These are phyloP conservation scores for Cenococcum geophilum DNA, from an alignment of 495 filamentous ascomycete species.

Conservation along the genomic window DNA sequence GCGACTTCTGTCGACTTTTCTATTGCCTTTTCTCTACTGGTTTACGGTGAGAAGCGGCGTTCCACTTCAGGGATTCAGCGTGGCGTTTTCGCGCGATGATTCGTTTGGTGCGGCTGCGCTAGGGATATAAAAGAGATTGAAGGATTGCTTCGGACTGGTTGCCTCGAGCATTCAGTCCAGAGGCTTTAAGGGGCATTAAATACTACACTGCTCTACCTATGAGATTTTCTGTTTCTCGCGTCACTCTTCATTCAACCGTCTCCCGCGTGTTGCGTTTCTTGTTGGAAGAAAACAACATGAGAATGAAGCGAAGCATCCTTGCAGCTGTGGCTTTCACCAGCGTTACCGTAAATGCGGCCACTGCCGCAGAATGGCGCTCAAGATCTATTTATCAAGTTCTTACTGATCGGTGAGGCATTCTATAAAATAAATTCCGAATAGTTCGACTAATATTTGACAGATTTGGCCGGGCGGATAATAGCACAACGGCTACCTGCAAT, in stretches of 20 bases:
- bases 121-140: constrained; percentile 1
- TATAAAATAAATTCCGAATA: background rate
- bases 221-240: background rate
- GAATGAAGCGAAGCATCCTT: constrained; percentile 5
- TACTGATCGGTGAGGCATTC: constrained; percentile 20
- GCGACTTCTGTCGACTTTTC: background rate
- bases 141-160: background rate
- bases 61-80: background rate
- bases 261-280: background rate
- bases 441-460: constrained; percentile 30
- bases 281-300: background rate
- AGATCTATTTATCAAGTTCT: constrained; percentile 26
- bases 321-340: constrained; percentile 18
- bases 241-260: background rate
- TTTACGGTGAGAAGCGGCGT: background rate
- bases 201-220: constrained; percentile 1
- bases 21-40: background rate
- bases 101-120: background rate
- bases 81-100: background rate
- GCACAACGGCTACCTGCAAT: constrained; percentile 52
- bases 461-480: constrained; percentile 62
- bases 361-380: constrained; percentile 31
- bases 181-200: background rate
- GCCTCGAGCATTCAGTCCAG: background rate
- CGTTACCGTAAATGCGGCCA: constrained; percentile 23